Evolutionary conservation across 129 eudicot species (phyloP), one percentile per base, ranked within the genome.

Genomic region (Saussurea involucrata): DNA sequence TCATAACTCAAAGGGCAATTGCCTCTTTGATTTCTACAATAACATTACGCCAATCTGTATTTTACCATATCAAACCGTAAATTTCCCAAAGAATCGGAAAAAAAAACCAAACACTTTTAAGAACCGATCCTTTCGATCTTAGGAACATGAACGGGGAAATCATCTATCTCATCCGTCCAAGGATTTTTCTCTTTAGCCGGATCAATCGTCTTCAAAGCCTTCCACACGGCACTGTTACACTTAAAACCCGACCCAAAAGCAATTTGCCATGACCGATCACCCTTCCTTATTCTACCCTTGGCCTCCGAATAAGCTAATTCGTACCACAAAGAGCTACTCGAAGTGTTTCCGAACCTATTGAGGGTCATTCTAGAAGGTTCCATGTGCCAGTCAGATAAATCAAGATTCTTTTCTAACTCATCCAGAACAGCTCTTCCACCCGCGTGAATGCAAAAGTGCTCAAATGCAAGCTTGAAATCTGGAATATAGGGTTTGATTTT

Each of bases 281-380:
- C 90, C 63, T 82, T 90, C 63, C 76, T 79, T 32, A 90, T 88
- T 75, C 96, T 78, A 24, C 96, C 96, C 61, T 90, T 90, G 1
- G 96, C 93, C 75, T 90, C 93, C 0, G 87, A 72, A 37, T 88
- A 88, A 8, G 90, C 90, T 68, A 88, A 33, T 13, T 88, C 93
- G 8, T 88, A 88, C 93, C 93, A 88, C 79, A 88, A 76, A 0
- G 93, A 88, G 71, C 93, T 88, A 17, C 93, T 88, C 1, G 93
- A 88, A 3, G 93, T 88, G 72, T 88, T 88, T 11, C 93, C 93
- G 42, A 88, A 88, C 68, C 93, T 76, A 24, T 88, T 81, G 1
- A 88, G 74, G 3, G 93, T 88, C 93, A 88, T 88, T 69, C 96
- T 84, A 5, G 96, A 90, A 4, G 96, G 96, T 65, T 90, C 96